Conservation (phyloP, 371 early-diverging fungal species). For the Nosema muscidifuracis region DNA sequence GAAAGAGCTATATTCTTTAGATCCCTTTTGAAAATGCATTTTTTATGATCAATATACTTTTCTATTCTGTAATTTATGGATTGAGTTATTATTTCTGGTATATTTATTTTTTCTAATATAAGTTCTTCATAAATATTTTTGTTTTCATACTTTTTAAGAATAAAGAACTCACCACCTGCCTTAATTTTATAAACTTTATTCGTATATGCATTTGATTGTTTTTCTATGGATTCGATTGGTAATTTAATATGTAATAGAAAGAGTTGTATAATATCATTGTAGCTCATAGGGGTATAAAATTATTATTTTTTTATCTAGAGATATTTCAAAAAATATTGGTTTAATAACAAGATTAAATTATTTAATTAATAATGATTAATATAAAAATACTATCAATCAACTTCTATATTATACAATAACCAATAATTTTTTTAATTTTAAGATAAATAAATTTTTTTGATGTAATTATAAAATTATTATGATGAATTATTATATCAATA, state of each 20-base stretch:
- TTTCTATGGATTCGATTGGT: neutral
- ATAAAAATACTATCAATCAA: no score
- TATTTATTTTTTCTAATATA: neutral
- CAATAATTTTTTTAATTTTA: no score
- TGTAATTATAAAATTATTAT: no score
- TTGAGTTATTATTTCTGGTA: neutral
- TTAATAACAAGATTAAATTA: no score
- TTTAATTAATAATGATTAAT: no score
- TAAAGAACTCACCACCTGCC: neutral
- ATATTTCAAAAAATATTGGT: no score
- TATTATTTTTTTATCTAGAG: no score
- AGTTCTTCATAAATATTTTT: neutral
- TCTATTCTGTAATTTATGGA: neutral
- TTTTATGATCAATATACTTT: neutral
- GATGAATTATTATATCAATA: no score
- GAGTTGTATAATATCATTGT: no score
- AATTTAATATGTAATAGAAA: neutral
- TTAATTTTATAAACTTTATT: neutral
- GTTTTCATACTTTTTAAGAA: neutral
- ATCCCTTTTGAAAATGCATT: neutral
- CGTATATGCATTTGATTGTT: neutral
- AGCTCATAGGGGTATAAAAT: no score
- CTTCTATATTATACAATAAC: no score
- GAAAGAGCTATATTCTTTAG: neutral
- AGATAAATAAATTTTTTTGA: no score